Percentiles rank a stretch among this genome's conserved stretches.
Evolutionary conservation across 192 early-diverging fungal genomes (phyloP).

Genomic region (Coemansia sp.): DNA sequence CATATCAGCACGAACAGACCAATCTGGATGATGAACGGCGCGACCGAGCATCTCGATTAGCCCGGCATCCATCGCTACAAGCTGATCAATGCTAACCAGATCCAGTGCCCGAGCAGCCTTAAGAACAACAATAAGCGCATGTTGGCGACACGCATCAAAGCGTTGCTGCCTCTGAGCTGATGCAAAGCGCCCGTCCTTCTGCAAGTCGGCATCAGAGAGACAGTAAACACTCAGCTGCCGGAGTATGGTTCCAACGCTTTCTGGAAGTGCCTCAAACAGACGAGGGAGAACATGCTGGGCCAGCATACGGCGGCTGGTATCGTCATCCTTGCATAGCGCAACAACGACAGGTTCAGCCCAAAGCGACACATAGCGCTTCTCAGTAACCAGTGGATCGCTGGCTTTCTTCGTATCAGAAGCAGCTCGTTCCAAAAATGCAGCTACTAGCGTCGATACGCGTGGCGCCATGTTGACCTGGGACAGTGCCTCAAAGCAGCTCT

Average conservation of each 20-base stretch:
- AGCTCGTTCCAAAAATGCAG: constrained; percentile 41
- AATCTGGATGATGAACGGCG: constrained; percentile 73
- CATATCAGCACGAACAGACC: constrained; percentile 73
- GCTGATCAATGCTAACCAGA: constrained; percentile 32
- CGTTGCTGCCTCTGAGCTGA: constrained; percentile 22
- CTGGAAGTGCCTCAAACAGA: constrained; percentile 26
- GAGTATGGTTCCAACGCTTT: constrained; percentile 25
- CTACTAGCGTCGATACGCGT: constrained; percentile 51
- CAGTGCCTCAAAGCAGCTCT: constrained; percentile 62
- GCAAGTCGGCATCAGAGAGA: not conserved
- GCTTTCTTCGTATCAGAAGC: constrained; percentile 5
- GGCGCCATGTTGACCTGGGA: constrained; percentile 59
- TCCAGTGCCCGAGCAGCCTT: constrained; percentile 42
- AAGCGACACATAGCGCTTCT: constrained; percentile 23
- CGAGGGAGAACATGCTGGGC: constrained; percentile 36
- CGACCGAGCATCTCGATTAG: constrained; percentile 52
- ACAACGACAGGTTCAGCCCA: constrained; percentile 32
- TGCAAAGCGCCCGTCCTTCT: constrained; percentile 6
- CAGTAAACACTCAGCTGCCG: constrained; percentile 10
- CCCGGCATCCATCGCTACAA: constrained; percentile 21
- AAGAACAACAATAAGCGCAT: constrained; percentile 53
- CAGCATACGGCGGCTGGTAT: constrained; percentile 46
- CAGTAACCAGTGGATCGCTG: not conserved
- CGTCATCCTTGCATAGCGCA: constrained; percentile 47
- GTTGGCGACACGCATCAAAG: constrained; percentile 36